These are phyloP conservation scores for Aspergillus nidulans DNA, from an alignment of 495 filamentous ascomycete species.

Conservation along the genomic window DNA sequence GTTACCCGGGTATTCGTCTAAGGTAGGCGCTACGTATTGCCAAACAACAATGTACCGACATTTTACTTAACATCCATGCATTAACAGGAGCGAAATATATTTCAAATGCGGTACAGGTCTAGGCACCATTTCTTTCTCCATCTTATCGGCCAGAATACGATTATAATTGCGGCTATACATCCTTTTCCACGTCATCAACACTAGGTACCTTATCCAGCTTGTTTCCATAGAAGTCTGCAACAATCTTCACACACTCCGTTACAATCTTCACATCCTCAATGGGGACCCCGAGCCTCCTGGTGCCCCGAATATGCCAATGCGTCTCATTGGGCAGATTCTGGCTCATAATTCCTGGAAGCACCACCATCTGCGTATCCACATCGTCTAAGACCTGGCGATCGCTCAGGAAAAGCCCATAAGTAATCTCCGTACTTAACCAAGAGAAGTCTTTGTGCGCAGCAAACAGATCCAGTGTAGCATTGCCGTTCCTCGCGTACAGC, in stretches of 20 bases:
- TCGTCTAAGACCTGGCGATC: constrained; percentile 49
- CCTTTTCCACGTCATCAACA: constrained; percentile 44
- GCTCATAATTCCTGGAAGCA: constrained; percentile 54
- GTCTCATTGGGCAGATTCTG: constrained; percentile 51
- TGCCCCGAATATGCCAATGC: constrained; percentile 55
- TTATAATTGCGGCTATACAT: too few relatives aligned
- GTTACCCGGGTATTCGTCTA: too few relatives aligned
- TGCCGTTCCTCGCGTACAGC: constrained; percentile 34
- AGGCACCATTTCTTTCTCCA: too few relatives aligned
- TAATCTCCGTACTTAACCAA: constrained; percentile 40
- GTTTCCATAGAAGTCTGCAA: constrained; percentile 33
- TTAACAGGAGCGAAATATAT: too few relatives aligned
- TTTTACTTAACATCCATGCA: too few relatives aligned
- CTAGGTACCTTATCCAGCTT: constrained; percentile 42
- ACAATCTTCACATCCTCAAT: constrained; percentile 46
- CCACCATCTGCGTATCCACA: constrained; percentile 52
- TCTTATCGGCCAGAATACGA: too few relatives aligned
- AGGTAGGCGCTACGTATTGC: too few relatives aligned
- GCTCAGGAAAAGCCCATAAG: constrained; percentile 55
- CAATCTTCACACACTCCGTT: constrained; percentile 36
- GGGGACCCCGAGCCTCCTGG: constrained; percentile 46
- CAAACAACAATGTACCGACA: too few relatives aligned
- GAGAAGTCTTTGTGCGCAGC: constrained; percentile 48
- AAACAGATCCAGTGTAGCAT: constrained; percentile 37
- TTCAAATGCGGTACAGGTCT: too few relatives aligned